These are phyloP conservation scores for Limtongia smithiae DNA, from an alignment of 805 yeast genomes.

Conservation along the genomic window DNA sequence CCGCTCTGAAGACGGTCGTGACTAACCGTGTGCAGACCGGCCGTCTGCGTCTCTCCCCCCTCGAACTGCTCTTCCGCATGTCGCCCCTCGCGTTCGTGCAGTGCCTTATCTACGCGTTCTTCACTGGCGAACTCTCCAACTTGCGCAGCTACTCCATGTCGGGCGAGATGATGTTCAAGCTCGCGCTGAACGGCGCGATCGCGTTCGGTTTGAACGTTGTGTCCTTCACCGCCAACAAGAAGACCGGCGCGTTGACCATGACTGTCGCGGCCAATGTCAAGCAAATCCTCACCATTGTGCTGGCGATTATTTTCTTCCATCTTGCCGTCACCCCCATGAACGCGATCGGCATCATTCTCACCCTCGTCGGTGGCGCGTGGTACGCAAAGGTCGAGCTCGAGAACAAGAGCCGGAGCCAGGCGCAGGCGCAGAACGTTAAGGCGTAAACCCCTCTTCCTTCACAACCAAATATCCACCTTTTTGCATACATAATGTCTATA, in stretches of 20 bases:
- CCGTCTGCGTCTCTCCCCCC: slow-evolving; percentile 31
- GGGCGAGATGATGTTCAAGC: slow-evolving; percentile 27
- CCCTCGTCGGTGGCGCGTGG: slow-evolving; percentile 35
- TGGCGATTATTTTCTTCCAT: slow-evolving; percentile 34
- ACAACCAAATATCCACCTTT: too few species aligned
- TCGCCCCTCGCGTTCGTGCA: slow-evolving; percentile 33
- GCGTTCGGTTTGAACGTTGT: slow-evolving; percentile 34
- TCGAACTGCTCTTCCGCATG: slow-evolving; percentile 34
- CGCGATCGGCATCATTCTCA: slow-evolving; percentile 31
- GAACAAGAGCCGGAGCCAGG: slow-evolving; percentile 15
- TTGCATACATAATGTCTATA: too few species aligned
- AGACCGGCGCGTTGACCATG: slow-evolving; percentile 35
- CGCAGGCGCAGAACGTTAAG: too few species aligned
- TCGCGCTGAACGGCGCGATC: slow-evolving; percentile 31
- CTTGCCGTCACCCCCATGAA: slow-evolving; percentile 33
- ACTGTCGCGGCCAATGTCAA: slow-evolving; percentile 35
- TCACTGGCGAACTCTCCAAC: slow-evolving; percentile 31
- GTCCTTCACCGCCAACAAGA: slow-evolving; percentile 35
- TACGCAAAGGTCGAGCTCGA: slow-evolving; percentile 32
- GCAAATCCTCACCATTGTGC: slow-evolving; percentile 34
- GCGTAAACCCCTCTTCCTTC: too few species aligned
- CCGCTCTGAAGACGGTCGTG: slow-evolving; percentile 34
- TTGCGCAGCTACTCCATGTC: slow-evolving; percentile 25
- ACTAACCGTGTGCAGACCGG: slow-evolving; percentile 35
- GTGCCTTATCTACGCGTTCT: slow-evolving; percentile 31